Base-by-base conservation (phyloP, 2,329 filamentous ascomycete species). In the Tolypocladium capitatum region DNA sequence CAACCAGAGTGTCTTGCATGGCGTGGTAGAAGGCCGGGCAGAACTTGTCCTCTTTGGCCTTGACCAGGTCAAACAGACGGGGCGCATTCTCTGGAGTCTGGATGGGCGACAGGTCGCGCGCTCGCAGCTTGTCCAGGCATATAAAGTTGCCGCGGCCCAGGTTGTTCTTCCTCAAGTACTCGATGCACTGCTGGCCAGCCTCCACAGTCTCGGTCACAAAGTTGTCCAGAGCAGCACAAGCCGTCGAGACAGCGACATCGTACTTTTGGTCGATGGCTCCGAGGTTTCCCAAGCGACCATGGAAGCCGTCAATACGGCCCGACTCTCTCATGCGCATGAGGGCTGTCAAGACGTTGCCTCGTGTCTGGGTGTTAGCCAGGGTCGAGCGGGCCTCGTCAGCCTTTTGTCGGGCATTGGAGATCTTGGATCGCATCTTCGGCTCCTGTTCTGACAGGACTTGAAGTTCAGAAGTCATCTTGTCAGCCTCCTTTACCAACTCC, bases 171-270 rank as follows among this genome's bases (percentile, higher is more conserved):
- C 92, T 82, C 13, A 98, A 75, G 60, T 98, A 92, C 61, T 97
- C 92, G 53, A 98, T 97, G 65, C 94, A 98, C 63, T 97, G 90
- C 65, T 98, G 92, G 53, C 90, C 92, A 49, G 89, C 86, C 58
- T 97, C 92, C 14, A 97, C 91, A 1, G 87, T 90, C 58, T 97
- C 92, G 0, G 94, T 94, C 10, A 98, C 91, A 66, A 98, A 90
- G 61, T 97, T 95, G 65, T 98, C 88, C 10, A 98, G 78, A 2
- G 85, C 78, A 42, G 86, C 83, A 56, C 92, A 97, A 11, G 92
- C 94, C 0, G 92, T 98, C 0, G 94, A 98, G 51, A 98, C 95
- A n/a, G 92, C 92, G 40, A 98, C 81, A 59, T 98, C 92, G 64
- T 94, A 98, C 66, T 86, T 87, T 61, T 86, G 76, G 58, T 98